A percentile compares a stretch with the other conserved stretches of the same genome.
Conservation (phyloP, 345 rosid species). For the Streptanthus diversifolius region DNA sequence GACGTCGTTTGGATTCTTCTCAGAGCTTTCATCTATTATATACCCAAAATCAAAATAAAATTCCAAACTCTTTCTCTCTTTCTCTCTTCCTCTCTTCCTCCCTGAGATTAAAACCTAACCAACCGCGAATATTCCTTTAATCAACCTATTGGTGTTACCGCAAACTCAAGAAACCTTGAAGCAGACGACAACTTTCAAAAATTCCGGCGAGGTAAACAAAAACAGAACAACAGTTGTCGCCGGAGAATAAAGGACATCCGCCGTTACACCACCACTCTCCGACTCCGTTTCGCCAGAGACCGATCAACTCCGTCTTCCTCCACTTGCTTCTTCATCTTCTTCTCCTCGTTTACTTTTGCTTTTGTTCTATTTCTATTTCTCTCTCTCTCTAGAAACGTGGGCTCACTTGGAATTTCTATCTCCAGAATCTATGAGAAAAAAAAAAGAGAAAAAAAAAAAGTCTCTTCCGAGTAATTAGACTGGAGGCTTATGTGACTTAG, state of each 20-base stretch:
- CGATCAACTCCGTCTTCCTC: background rate
- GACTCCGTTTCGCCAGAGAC: background rate
- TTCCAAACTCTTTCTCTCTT: background rate
- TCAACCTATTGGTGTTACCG: background rate
- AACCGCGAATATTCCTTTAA: too few relatives aligned
- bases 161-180: conserved; percentile 1
- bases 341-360: conserved; percentile 27
- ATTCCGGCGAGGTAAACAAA: background rate
- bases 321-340: conserved; percentile 20
- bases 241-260: background rate
- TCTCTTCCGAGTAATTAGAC: conserved; percentile 14
- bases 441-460: background rate
- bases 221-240: background rate
- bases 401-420: conserved; percentile 12
- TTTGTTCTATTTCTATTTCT: background rate
- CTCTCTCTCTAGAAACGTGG: conserved; percentile 24
- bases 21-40: conserved; percentile 74
- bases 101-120: background rate
- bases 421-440: conserved; percentile 4
- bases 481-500: background rate
- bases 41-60: background rate
- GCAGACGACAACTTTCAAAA: conserved; percentile 1
- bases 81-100: background rate
- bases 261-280: background rate
- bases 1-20: conserved; percentile 77